Evolutionary conservation across 768 basidiomycete genomes (phyloP).

Genomic region (Rhizopogon vinicolor): DNA sequence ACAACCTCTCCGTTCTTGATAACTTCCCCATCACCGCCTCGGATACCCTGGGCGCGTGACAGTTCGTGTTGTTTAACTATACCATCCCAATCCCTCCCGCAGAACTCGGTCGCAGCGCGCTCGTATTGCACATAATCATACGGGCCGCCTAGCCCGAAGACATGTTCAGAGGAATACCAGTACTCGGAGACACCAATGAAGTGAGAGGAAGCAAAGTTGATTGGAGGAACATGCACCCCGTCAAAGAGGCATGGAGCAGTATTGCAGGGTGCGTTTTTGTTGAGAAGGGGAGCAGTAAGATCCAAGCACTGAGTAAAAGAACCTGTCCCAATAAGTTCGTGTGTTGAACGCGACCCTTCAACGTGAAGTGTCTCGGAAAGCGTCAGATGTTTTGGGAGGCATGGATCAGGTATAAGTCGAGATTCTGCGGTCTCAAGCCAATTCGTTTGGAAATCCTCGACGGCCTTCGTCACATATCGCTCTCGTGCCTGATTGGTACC

Average conservation of each 20-base stretch:
- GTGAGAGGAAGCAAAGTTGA: slow-evolving; percentile 88
- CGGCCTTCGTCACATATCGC: slow-evolving; percentile 73
- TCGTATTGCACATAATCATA: slow-evolving; percentile 98
- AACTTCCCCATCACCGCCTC: slow-evolving; percentile 66
- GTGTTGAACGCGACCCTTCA: slow-evolving; percentile 42
- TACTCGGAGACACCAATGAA: slow-evolving; percentile 99
- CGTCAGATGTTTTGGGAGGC: slow-evolving; percentile 74
- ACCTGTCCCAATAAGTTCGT: slow-evolving; percentile 78
- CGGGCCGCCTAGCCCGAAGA: slow-evolving; percentile 89
- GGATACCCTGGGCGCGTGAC: slow-evolving; percentile 41
- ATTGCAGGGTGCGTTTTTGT: slow-evolving; percentile 79
- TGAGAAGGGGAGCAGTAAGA: slow-evolving; percentile 71
- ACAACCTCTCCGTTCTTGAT: slow-evolving; percentile 55
- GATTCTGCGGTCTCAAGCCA: slow-evolving; percentile 9
- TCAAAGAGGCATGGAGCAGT: slow-evolving; percentile 90
- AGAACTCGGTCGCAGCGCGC: slow-evolving; percentile 84
- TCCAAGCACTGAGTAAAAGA: slow-evolving; percentile 83
- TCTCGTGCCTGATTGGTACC: slow-evolving; percentile 97
- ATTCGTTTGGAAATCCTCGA: slow-evolving; percentile 35
- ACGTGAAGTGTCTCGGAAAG: slow-evolving; percentile 53
- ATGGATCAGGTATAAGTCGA: slow-evolving; percentile 74
- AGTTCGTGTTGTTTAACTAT: slow-evolving; percentile 64
- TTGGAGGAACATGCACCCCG: slow-evolving; percentile 88
- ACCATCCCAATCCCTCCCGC: slow-evolving; percentile 70
- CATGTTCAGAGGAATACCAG: slow-evolving; percentile 98